phyloP scores from a whole-genome alignment of 2,329 filamentous ascomycete species.

The Neofusicoccum parvum region DNA sequence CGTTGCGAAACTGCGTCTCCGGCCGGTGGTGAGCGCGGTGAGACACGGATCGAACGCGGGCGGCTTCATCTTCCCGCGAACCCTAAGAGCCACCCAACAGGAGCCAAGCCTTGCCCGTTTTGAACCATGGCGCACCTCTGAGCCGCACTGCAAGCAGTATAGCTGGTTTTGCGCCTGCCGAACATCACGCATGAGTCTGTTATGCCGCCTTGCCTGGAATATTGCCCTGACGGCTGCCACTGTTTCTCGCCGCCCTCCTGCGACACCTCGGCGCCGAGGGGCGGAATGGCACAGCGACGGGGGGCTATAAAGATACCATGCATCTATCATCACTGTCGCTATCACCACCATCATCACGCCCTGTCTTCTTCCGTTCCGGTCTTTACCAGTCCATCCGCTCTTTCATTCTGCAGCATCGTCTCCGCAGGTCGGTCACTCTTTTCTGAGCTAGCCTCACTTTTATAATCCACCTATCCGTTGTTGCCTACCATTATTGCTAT shows the following conservation, averaged over 20 bases:
- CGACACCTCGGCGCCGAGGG: neutral
- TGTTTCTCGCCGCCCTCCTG: neutral
- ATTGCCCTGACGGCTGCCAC: neutral
- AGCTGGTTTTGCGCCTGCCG: neutral
- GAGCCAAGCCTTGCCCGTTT: neutral
- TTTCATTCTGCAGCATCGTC: slow-evolving; percentile 21
- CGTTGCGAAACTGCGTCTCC: slow-evolving; percentile 6
- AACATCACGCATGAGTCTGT: neutral
- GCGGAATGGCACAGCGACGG: neutral
- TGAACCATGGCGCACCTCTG: neutral
- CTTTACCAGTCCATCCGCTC: slow-evolving; percentile 26
- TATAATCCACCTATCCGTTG: slow-evolving; percentile 23
- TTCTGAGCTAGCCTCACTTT: slow-evolving; percentile 40
- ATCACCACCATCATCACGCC: neutral
- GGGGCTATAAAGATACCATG: neutral
- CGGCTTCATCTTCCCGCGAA: neutral
- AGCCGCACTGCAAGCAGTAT: neutral
- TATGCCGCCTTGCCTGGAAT: slow-evolving; percentile 3
- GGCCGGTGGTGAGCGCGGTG: neutral
- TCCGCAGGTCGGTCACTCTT: slow-evolving; percentile 36
- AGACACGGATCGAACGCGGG: slow-evolving; percentile 1
- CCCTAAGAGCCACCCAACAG: neutral
- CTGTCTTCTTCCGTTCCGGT: neutral
- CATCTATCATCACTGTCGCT: neutral
- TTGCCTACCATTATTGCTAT: slow-evolving; percentile 20